These are phyloP conservation scores for Arabis alpina DNA, from an alignment of 345 rosid species.

Conservation along the genomic window DNA sequence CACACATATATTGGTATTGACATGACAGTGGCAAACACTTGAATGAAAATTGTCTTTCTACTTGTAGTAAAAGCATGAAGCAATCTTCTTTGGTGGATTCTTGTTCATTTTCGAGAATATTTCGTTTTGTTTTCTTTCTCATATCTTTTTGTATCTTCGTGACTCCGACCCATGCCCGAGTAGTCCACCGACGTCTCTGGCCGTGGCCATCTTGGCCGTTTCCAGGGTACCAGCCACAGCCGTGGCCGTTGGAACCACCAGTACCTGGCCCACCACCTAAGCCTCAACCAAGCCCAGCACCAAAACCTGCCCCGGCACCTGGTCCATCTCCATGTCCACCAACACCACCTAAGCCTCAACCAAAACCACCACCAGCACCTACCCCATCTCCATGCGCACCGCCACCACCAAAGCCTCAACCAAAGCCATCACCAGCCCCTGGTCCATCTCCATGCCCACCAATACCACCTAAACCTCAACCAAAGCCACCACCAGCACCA, in stretches of 20 bases:
- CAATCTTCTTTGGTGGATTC: constrained; percentile 24
- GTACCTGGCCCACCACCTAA: constrained; percentile 2
- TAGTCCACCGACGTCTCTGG: constrained; percentile 38
- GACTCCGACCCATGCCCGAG: constrained; percentile 34
- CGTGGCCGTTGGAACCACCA: constrained; percentile 36
- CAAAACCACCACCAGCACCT: constrained; percentile 28
- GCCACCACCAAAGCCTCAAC: neutral
- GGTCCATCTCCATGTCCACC: constrained; percentile 19
- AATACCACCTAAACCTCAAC: constrained; percentile 35
- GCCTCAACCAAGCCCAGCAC: neutral
- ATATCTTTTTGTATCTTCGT: constrained; percentile 25
- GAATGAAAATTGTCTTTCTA: constrained; percentile 16
- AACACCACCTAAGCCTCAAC: constrained; percentile 35
- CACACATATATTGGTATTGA: constrained; percentile 1
- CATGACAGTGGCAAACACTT: constrained; percentile 27
- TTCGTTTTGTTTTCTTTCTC: constrained; percentile 24
- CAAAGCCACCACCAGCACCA: constrained; percentile 18
- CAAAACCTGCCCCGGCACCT: neutral
- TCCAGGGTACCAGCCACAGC: constrained; percentile 25
- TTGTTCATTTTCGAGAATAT: constrained; percentile 24
- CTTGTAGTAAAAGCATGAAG: constrained; percentile 38
- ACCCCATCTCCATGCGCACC: neutral
- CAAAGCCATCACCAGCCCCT: neutral
- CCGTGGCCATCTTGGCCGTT: constrained; percentile 42
- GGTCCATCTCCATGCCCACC: constrained; percentile 19